Percentiles rank a stretch among this genome's conserved stretches.
These are phyloP conservation scores for Penicillium paxilli DNA, from an alignment of 495 filamentous ascomycete genomes.

Conservation along the genomic window DNA sequence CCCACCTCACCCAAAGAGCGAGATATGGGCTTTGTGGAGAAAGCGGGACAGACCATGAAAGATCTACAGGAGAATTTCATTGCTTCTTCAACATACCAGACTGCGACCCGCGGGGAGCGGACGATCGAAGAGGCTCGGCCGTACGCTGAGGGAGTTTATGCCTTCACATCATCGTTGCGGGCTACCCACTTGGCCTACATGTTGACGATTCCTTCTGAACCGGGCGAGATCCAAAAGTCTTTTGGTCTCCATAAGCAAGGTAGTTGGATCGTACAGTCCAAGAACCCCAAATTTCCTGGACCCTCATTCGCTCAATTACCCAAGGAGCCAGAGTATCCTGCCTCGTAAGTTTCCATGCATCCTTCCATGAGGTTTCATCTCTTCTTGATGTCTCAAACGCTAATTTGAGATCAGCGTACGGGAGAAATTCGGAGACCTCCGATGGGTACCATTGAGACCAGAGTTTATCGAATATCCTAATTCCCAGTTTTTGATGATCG, in stretches of 20 bases:
- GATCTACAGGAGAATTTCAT: constrained; percentile 75
- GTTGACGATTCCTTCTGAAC: constrained; percentile 70
- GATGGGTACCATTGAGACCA: constrained; percentile 74
- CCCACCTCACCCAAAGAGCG: constrained; percentile 69
- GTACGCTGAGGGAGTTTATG: constrained; percentile 85
- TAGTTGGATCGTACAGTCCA: constrained; percentile 75
- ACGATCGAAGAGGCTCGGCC: constrained; percentile 69
- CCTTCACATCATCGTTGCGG: constrained; percentile 69
- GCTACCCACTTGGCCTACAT: constrained; percentile 80
- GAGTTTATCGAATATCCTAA: constrained; percentile 78
- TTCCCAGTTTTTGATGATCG: constrained; percentile 81
- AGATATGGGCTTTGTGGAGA: constrained; percentile 86
- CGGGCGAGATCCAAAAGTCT: constrained; percentile 73
- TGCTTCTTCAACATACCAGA: constrained; percentile 65
- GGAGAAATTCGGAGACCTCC: constrained; percentile 70
- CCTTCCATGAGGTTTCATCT: not conserved
- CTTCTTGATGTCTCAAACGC: not conserved
- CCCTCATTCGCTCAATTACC: constrained; percentile 65
- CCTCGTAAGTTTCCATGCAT: constrained; percentile 55
- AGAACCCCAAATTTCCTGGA: constrained; percentile 72
- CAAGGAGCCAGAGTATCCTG: constrained; percentile 68
- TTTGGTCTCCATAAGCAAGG: constrained; percentile 73
- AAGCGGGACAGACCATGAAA: constrained; percentile 62
- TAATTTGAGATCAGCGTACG: constrained; percentile 45
- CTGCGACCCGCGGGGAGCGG: constrained; percentile 73